Evolutionary conservation across 169 alveolate genomes (phyloP), one percentile per base, ranked within the genome.

Genomic region (Sarcocystis neurona): DNA sequence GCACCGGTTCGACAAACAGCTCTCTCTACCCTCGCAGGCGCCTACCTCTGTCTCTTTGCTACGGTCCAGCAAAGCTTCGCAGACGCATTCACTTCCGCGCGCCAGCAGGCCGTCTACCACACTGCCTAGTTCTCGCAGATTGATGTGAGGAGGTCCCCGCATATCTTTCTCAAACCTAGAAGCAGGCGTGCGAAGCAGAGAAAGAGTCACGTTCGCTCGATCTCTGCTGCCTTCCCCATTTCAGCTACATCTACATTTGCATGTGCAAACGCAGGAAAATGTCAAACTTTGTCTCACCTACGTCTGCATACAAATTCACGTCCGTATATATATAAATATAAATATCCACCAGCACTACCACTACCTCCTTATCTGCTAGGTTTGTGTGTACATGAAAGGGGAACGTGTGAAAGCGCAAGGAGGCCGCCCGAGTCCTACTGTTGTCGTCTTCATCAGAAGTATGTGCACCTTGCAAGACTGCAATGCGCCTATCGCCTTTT

Each of bases 71-170:
- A 85, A 37, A 44, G 77, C 78, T 15, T 72, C 90, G 41, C 85
- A 80, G 39, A 85, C 90, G 68, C 74, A 48, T 27, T 85, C 77
- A 43, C 85, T 82, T 10, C 90, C 90, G n/a, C 56, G 70, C 43
- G 90, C 77, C 75, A 85, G 74, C 48, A 85, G 90, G 53, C 74
- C 85, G 78, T 85, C 90, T n/a, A 85, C 74, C 44, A 72, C 60
- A 41, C 74, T 85, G 79, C 53, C 74, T 5, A 85, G 58, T 37
- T 72, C 78, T 30, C 90, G 90, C 43, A 72, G 85, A 23, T 72
- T 72, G 41, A 85, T 85, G 79, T 85, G 85, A 60, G 66, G 82
- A 30, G 90, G 90, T 74, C 90, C 90, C 48, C 90, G 90, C 2
- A 78, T 8, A 70, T 85, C 90, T 12, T 84, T 85, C 79, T 85